Conservation (phyloP, 768 basidiomycete species). For the Serpula lacrymans region DNA sequence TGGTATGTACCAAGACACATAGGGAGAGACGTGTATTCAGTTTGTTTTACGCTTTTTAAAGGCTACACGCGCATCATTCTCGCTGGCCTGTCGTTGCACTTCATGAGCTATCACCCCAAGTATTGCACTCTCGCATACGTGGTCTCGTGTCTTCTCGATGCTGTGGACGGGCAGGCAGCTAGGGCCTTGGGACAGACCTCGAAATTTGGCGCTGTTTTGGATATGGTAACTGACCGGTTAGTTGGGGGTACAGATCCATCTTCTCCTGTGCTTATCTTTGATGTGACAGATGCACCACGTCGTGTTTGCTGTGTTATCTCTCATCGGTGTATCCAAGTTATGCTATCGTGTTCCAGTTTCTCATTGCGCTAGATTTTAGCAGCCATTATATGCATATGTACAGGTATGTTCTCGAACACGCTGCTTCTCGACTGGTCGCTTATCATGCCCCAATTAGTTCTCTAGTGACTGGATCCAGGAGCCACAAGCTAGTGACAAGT, state of each 20-base stretch:
- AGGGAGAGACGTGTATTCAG: not conserved
- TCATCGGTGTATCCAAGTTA: conserved; percentile 85
- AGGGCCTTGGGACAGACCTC: conserved; percentile 85
- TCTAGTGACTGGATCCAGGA: conserved; percentile 87
- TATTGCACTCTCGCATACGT: conserved; percentile 88
- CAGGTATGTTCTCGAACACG: conserved; percentile 53
- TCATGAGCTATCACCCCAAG: conserved; percentile 94
- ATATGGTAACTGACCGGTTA: conserved; percentile 99
- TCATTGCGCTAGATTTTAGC: conserved; percentile 95
- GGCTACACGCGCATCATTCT: conserved; percentile 90
- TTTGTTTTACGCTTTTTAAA: conserved; percentile 27
- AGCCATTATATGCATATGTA: conserved; percentile 99
- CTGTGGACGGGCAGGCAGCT: conserved; percentile 92
- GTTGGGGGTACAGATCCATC: too few relatives aligned
- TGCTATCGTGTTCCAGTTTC: conserved; percentile 86
- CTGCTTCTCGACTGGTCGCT: conserved; percentile 9
- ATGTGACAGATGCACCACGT: conserved; percentile 83
- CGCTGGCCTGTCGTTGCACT: conserved; percentile 84
- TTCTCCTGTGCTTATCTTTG: conserved; percentile 2
- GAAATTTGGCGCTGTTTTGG: conserved; percentile 95
- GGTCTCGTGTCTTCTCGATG: conserved; percentile 90
- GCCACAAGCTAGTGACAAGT: conserved; percentile 90
- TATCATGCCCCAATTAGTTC: conserved; percentile 52
- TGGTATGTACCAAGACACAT: conserved; percentile 47
- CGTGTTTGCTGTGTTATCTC: conserved; percentile 91